Evolutionary conservation across 345 rosid genomes (phyloP).

Genomic region (Melastoma malabathricum): DNA sequence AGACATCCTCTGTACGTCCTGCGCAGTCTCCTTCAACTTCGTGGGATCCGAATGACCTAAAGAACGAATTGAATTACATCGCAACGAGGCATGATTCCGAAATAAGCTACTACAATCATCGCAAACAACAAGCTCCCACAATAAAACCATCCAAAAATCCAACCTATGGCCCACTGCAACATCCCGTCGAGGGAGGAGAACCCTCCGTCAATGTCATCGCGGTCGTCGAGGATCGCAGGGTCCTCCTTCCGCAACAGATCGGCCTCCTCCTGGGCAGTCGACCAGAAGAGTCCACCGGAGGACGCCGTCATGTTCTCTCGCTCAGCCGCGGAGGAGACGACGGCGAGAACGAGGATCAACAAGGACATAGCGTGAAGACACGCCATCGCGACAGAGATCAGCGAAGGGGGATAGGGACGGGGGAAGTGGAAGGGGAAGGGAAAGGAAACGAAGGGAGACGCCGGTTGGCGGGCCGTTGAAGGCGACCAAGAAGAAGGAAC

Average conservation of each 20-base stretch:
- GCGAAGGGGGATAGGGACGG: background rate
- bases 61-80: background rate
- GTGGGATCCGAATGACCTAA: constrained; percentile 85
- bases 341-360: constrained; percentile 5
- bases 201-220: constrained; percentile 65
- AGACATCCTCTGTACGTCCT: constrained; percentile 51
- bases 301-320: constrained; percentile 29
- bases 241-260: constrained; percentile 36
- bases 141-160: background rate
- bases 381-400: background rate
- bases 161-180: constrained; percentile 96
- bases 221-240: constrained; percentile 26
- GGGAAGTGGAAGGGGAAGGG: background rate
- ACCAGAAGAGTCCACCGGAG: constrained; percentile 39
- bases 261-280: constrained; percentile 49
- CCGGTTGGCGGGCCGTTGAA: background rate
- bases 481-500: background rate
- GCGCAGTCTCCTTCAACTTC: constrained; percentile 59
- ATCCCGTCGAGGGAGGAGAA: constrained; percentile 85
- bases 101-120: background rate
- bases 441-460: too few relatives aligned
- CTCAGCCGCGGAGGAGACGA: constrained; percentile 19
- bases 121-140: background rate
- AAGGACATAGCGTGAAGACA: background rate
- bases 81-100: background rate